These are phyloP conservation scores for Phytomonas francai DNA, from an alignment of 208 protist genomes.

Conservation along the genomic window DNA sequence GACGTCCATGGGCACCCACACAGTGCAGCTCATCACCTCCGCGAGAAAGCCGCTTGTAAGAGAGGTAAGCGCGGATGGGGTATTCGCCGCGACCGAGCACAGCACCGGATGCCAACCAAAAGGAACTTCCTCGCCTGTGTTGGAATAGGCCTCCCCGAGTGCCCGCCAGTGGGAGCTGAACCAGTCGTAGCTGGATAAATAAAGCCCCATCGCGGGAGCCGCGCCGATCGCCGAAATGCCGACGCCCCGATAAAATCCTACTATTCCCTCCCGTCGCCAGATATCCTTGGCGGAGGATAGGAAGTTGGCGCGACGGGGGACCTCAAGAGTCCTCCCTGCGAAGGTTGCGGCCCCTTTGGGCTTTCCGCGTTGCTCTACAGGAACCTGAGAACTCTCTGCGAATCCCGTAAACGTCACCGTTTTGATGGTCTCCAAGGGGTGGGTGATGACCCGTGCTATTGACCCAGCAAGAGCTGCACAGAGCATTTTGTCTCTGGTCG, in stretches of 20 bases:
- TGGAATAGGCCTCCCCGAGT: conserved; percentile 7
- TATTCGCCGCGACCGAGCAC: neutral
- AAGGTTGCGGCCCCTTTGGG: neutral
- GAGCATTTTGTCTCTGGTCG: conserved; percentile 31
- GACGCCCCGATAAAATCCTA: conserved; percentile 79
- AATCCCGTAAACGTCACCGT: conserved; percentile 73
- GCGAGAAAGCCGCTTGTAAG: conserved; percentile 61
- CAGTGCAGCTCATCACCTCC: conserved; percentile 71
- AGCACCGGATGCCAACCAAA: neutral
- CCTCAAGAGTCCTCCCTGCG: too few relatives aligned
- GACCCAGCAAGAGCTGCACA: conserved; percentile 57
- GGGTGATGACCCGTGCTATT: conserved; percentile 43
- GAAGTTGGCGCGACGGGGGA: conserved; percentile 13
- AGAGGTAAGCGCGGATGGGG: conserved; percentile 28
- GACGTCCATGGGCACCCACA: conserved; percentile 89
- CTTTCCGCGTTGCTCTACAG: conserved; percentile 9
- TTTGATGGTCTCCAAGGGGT: conserved; percentile 84
- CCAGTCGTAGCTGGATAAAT: conserved; percentile 66
- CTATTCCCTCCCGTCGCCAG: conserved; percentile 39
- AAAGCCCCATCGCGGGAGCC: conserved; percentile 69
- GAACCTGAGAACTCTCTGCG: conserved; percentile 7
- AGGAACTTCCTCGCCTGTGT: neutral
- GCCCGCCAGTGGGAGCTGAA: conserved; percentile 18
- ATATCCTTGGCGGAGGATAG: conserved; percentile 20
- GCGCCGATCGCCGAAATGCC: conserved; percentile 60